Percentiles rank a stretch among this genome's conserved stretches.
phyloP scores from a whole-genome alignment of 805 yeast genomes.

The Lachancea lanzarotensis region DNA sequence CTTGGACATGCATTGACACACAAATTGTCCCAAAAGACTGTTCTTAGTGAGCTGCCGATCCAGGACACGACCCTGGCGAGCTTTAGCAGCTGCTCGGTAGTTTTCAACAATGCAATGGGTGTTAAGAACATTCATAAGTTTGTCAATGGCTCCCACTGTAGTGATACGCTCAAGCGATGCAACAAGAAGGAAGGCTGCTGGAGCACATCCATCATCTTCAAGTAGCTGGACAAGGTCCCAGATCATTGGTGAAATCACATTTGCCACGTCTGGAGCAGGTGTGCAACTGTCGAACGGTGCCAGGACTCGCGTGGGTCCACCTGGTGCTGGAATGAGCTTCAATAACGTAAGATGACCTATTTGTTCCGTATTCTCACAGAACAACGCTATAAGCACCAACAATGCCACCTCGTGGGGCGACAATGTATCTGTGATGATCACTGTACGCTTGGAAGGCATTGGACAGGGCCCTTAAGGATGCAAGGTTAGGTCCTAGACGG shows the following conservation, averaged over 20 bases:
- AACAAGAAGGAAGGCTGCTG: constrained; percentile 6
- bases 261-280: neutral
- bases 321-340: constrained; percentile 3
- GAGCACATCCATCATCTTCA: neutral
- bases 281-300: neutral
- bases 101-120: constrained; percentile 3
- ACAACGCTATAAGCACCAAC: constrained; percentile 18
- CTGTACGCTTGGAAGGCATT: neutral
- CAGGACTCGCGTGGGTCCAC: neutral
- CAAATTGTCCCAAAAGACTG: constrained; percentile 6
- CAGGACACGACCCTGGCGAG: neutral
- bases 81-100: neutral
- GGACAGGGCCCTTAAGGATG: no score
- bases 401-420: constrained; percentile 26
- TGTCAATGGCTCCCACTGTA: constrained; percentile 4
- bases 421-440: constrained; percentile 9
- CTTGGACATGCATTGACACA: constrained; percentile 6
- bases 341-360: neutral
- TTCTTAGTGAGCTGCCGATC: constrained; percentile 4
- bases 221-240: constrained; percentile 5
- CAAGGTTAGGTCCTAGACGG: no score
- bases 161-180: constrained; percentile 5
- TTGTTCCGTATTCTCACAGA: constrained; percentile 11
- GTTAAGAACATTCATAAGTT: neutral
- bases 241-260: constrained; percentile 1